Evolutionary conservation across 805 yeast species (phyloP), one percentile per base, ranked within the genome.

Genomic region (Wickerhamomyces bisporus): DNA sequence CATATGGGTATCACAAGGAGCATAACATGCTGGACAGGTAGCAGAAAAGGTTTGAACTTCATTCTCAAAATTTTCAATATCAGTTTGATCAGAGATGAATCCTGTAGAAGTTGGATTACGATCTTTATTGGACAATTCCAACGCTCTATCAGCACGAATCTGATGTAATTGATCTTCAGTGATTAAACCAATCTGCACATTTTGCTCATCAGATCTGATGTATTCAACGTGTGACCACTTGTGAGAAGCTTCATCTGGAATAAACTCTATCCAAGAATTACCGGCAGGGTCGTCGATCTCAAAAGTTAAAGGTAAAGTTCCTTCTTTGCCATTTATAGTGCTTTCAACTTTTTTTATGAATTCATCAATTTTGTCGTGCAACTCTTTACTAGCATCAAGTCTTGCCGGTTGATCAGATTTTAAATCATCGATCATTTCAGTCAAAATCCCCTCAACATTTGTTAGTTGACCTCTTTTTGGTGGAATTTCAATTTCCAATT

Each of bases 11-110:
- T 79, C 86, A 61, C 96, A 85, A 11, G 80, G 77, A 40, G 74
- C 75, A 49, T 71, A 75, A 63, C 99, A 93, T 15, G 93, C 75
- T 8, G 98, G 91, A 63, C 99, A 93, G 9, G 95, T 76, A 4
- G 97, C 96, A 30, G 73, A 71, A 68, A 93, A 93, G 8, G 91
- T 81, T 63, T 93, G 98, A 17, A 93, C 96, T 62, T 93, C 98
- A 50, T 85, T 86, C 38, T 74, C 73, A 53, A 82, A 75, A 57
- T 89, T 89, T 60, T 87, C 94, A 46, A 93, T 85, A 39, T 84
- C 91, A 10, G 86, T 73, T 36, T 73, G 77, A 56, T 84, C 89
- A 23, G 84, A 72, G 30, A 78, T 58, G 50, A 83, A 81, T 5
- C 86, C 81, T 25, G 73, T 65, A 10, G 77, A 50, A 14, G 65